These are phyloP conservation scores for Oemleria cerasiformis DNA, from an alignment of 306 rosid genomes.

Conservation along the genomic window DNA sequence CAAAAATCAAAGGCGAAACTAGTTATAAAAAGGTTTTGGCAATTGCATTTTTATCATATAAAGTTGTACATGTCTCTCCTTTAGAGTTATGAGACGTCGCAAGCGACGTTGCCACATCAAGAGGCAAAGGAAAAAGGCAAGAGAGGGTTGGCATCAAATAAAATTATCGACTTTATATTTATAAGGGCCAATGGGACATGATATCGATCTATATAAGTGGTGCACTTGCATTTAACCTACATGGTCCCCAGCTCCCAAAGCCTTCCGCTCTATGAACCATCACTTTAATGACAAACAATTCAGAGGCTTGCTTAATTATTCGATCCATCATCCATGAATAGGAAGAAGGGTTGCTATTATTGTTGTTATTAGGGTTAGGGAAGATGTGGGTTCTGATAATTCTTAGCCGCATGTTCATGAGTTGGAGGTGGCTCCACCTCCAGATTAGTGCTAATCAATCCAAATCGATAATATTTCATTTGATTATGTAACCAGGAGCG, in stretches of 20 bases:
- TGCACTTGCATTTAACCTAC: conserved; percentile 50
- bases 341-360: conserved; percentile 34
- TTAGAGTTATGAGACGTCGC: conserved; percentile 56
- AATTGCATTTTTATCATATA: neutral
- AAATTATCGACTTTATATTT: conserved; percentile 44
- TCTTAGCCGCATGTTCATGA: conserved; percentile 20
- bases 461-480: neutral
- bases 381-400: conserved; percentile 13
- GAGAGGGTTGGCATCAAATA: conserved; percentile 39
- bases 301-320: conserved; percentile 20
- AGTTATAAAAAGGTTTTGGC: neutral
- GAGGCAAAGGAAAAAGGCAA: conserved; percentile 38
- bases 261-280: conserved; percentile 33
- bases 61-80: conserved; percentile 17
- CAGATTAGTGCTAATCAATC: conserved; percentile 17
- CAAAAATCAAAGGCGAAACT: neutral
- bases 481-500: too few relatives aligned
- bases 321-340: conserved; percentile 1
- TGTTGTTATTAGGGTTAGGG: conserved; percentile 27
- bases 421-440: conserved; percentile 26
- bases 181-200: conserved; percentile 4
- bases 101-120: conserved; percentile 55
- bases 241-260: conserved; percentile 48
- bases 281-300: conserved; percentile 64
- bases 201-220: conserved; percentile 27